Conservation (phyloP, 1,284 basidiomycete genomes). For the Irpex sp. region DNA sequence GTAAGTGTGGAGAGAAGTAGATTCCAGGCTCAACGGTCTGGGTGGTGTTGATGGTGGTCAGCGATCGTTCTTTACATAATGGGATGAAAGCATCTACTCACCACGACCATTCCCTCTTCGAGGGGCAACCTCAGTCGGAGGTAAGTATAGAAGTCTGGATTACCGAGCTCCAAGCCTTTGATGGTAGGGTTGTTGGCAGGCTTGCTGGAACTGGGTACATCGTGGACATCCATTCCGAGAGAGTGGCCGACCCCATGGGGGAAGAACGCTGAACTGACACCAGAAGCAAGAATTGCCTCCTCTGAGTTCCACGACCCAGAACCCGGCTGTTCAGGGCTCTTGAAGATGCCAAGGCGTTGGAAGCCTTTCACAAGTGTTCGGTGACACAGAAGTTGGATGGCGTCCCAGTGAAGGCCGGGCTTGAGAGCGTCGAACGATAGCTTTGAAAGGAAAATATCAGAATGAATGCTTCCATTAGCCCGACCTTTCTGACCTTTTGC, state of each 20-base stretch:
- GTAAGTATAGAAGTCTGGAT: slow-evolving; percentile 71
- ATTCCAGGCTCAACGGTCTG: slow-evolving; percentile 87
- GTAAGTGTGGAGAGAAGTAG: slow-evolving; percentile 80
- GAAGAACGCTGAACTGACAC: slow-evolving; percentile 82
- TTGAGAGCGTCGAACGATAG: slow-evolving; percentile 62
- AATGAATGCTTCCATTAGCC: background rate
- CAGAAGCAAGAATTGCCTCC: slow-evolving; percentile 70
- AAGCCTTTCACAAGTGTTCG: slow-evolving; percentile 76
- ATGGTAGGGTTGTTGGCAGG: slow-evolving; percentile 53
- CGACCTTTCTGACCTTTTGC: slow-evolving; percentile 61
- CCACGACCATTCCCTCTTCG: slow-evolving; percentile 78
- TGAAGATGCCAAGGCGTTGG: slow-evolving; percentile 83
- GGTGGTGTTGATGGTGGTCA: background rate
- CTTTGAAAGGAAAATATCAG: slow-evolving; percentile 28
- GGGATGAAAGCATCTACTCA: slow-evolving; percentile 34
- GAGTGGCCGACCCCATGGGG: slow-evolving; percentile 91
- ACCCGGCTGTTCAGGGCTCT: slow-evolving; percentile 40
- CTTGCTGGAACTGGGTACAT: slow-evolving; percentile 73
- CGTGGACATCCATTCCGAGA: slow-evolving; percentile 87
- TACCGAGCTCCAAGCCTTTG: slow-evolving; percentile 38
- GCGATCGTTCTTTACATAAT: background rate
- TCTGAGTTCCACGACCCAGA: slow-evolving; percentile 56
- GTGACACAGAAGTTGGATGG: slow-evolving; percentile 79
- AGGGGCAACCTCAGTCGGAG: slow-evolving; percentile 74
- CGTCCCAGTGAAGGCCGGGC: slow-evolving; percentile 83